Evolutionary conservation across 352 stramenopile genomes (phyloP).

Genomic region (Pythium guiyangense): DNA sequence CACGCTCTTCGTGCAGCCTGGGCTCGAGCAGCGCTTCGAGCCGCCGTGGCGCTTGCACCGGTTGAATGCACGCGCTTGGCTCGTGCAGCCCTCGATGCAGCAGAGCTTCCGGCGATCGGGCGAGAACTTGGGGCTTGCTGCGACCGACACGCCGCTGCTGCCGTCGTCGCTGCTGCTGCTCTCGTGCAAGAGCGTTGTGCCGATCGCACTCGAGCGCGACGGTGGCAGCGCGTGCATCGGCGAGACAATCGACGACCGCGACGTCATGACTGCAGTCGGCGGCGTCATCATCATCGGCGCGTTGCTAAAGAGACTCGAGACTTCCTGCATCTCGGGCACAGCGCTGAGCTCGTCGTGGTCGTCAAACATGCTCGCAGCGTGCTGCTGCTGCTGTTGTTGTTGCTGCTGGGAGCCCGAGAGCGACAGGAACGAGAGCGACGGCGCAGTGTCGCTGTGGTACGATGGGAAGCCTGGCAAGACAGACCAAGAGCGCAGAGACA

Average conservation of each 20-base stretch:
- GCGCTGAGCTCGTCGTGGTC: constrained; percentile 7
- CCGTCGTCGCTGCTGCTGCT: constrained; percentile 15
- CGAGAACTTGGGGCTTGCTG: constrained; percentile 42
- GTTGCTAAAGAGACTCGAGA: constrained; percentile 4
- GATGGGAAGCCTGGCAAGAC: constrained; percentile 6
- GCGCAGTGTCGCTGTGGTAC: constrained; percentile 6
- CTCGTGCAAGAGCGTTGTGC: constrained; percentile 3
- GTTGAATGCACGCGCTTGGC: constrained; percentile 77
- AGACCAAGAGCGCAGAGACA: not conserved
- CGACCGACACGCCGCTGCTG: constrained; percentile 11
- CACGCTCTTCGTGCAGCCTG: constrained; percentile 76
- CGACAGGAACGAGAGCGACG: not conserved
- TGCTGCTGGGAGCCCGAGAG: too few relatives aligned
- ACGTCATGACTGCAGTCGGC: constrained; percentile 11
- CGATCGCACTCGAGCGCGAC: not conserved
- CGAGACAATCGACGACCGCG: too few relatives aligned
- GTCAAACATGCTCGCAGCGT: constrained; percentile 5
- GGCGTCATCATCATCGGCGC: constrained; percentile 12
- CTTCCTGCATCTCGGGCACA: constrained; percentile 8
- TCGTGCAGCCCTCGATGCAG: constrained; percentile 68
- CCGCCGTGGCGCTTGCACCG: constrained; percentile 81
- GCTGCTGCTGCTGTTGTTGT: too few relatives aligned
- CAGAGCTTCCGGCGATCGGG: constrained; percentile 73
- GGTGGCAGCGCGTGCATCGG: not conserved
- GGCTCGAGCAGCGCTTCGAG: constrained; percentile 76